Percentiles rank a stretch among this genome's conserved stretches.
phyloP scores from a whole-genome alignment of 345 rosid species.

The Pistacia vera region DNA sequence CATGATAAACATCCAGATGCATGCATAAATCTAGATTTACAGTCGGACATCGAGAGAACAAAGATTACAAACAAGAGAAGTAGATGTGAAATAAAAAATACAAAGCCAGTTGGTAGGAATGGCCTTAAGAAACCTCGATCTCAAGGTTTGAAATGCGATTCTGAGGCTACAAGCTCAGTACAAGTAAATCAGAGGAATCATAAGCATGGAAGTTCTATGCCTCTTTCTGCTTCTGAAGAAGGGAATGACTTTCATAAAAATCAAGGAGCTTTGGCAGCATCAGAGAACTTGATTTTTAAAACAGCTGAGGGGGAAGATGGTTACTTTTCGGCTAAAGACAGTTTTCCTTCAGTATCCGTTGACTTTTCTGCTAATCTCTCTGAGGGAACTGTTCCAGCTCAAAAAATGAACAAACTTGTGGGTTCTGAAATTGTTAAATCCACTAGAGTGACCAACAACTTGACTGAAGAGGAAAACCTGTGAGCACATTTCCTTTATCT shows the following conservation, averaged over 20 bases:
- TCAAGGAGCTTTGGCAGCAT: slow-evolving; percentile 25
- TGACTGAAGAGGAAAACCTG: slow-evolving; percentile 33
- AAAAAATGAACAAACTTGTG: slow-evolving; percentile 25
- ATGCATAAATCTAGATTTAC: slow-evolving; percentile 38
- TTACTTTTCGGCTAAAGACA: slow-evolving; percentile 25
- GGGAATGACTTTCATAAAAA: slow-evolving; percentile 27
- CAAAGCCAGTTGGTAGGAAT: slow-evolving; percentile 25
- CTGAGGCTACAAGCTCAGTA: slow-evolving; percentile 24
- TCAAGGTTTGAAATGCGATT: slow-evolving; percentile 14
- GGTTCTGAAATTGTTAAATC: slow-evolving; percentile 24
- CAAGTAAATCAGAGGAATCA: slow-evolving; percentile 27
- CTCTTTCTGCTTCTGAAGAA: slow-evolving; percentile 23
- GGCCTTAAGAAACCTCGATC: slow-evolving; percentile 45
- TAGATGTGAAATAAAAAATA: slow-evolving; percentile 28
- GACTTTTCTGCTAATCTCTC: slow-evolving; percentile 11
- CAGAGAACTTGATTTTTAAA: slow-evolving; percentile 24
- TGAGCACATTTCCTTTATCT: slow-evolving; percentile 11
- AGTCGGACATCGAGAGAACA: slow-evolving; percentile 38
- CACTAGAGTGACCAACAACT: slow-evolving; percentile 17
- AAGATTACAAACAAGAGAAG: slow-evolving; percentile 61
- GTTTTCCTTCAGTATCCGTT: slow-evolving; percentile 17
- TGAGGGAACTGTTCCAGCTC: slow-evolving; percentile 19
- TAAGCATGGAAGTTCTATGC: slow-evolving; percentile 22
- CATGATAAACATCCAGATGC: slow-evolving; percentile 29
- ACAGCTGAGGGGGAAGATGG: slow-evolving; percentile 17